Percentiles rank a stretch among this genome's conserved stretches.
These are phyloP conservation scores for Puccinia novopanici DNA, from an alignment of 1,284 basidiomycete genomes.

Conservation along the genomic window DNA sequence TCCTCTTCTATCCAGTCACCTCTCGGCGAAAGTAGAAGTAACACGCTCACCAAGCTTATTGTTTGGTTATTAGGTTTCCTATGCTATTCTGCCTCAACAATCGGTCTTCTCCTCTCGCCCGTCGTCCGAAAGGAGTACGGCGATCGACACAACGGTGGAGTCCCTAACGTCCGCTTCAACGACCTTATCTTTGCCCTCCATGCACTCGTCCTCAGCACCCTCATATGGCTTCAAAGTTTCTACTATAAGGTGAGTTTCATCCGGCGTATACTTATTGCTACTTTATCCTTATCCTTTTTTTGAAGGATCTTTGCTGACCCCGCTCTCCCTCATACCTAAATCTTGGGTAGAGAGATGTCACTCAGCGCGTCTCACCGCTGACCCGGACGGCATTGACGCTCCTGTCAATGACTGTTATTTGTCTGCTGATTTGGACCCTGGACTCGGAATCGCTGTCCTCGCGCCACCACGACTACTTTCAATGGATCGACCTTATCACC, in stretches of 20 bases:
- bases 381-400: conserved; percentile 13
- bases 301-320: background rate
- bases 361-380: conserved; percentile 28
- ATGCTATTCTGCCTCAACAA: conserved; percentile 54
- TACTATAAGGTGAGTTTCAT: conserved; percentile 18
- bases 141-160: conserved; percentile 3
- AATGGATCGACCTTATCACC: conserved; percentile 41
- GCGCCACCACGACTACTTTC: conserved; percentile 11
- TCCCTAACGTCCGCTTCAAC: conserved; percentile 52
- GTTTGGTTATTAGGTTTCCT: conserved; percentile 53
- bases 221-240: conserved; percentile 29
- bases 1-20: background rate
- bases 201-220: conserved; percentile 30
- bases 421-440: conserved; percentile 27
- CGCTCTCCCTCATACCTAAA: background rate
- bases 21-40: background rate
- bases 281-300: background rate
- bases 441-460: conserved; percentile 27
- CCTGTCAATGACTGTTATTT: background rate
- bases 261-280: background rate
- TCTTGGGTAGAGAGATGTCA: conserved; percentile 34
- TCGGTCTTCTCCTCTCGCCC: conserved; percentile 52
- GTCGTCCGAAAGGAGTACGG: conserved; percentile 54
- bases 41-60: no score
- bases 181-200: conserved; percentile 40